Evolutionary conservation across 2,329 filamentous ascomycete genomes (phyloP).

Genomic region (Tolypocladium sp.): DNA sequence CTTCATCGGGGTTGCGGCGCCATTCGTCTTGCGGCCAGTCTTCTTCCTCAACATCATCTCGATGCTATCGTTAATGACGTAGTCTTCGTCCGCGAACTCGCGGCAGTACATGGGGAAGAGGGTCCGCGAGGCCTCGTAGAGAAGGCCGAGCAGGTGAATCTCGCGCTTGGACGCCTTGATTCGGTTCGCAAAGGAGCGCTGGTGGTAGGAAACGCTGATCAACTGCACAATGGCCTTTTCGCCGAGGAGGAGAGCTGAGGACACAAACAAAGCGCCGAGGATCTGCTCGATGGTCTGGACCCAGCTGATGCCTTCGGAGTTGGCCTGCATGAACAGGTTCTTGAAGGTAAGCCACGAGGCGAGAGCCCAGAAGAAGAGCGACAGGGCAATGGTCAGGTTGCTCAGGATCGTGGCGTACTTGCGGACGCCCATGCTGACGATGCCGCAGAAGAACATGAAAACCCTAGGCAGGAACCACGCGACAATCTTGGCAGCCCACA

Average conservation of each 20-base stretch:
- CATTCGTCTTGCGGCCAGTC: constrained; percentile 37
- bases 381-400: constrained; percentile 56
- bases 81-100: constrained; percentile 88
- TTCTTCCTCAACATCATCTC: constrained; percentile 56
- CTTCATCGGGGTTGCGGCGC: constrained; percentile 67
- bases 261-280: constrained; percentile 57
- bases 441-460: constrained; percentile 62
- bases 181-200: constrained; percentile 68
- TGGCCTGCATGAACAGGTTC: constrained; percentile 33
- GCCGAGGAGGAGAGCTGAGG: constrained; percentile 60
- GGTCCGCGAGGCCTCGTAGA: constrained; percentile 83
- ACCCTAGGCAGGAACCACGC: constrained; percentile 49
- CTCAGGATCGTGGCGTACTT: constrained; percentile 60
- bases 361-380: constrained; percentile 60
- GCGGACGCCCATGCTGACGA: constrained; percentile 59
- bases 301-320: constrained; percentile 35
- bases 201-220: constrained; percentile 78
- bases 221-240: constrained; percentile 75
- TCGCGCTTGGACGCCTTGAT: constrained; percentile 90
- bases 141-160: constrained; percentile 67
- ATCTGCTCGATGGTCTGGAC: constrained; percentile 52
- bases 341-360: constrained; percentile 54
- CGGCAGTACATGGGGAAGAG: constrained; percentile 88
- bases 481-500: constrained; percentile 59
- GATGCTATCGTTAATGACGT: constrained; percentile 79